Evolutionary conservation across 139 green algal genomes (phyloP).

Genomic region (Chlorella sp.): DNA sequence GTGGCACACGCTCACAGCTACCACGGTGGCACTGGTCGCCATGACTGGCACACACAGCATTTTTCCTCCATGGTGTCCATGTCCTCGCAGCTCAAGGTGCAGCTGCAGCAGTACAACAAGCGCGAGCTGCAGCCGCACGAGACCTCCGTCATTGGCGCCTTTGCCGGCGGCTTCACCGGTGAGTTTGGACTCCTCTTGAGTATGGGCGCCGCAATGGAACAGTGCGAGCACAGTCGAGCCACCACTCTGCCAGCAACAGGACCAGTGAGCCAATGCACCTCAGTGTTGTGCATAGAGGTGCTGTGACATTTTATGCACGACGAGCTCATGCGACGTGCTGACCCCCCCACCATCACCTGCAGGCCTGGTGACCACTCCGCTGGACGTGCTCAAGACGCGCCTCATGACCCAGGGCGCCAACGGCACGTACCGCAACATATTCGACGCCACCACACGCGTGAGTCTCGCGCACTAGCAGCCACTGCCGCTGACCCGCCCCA

Average conservation of each 20-base stretch:
- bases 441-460: constrained; percentile 45
- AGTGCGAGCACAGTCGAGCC: too few relatives aligned
- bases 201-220: too few relatives aligned
- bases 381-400: constrained; percentile 92
- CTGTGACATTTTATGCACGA: too few relatives aligned
- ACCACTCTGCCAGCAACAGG: too few relatives aligned
- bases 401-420: constrained; percentile 82
- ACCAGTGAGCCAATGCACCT: too few relatives aligned
- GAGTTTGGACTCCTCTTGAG: too few relatives aligned
- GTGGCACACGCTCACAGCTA: neutral
- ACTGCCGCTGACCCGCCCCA: too few relatives aligned
- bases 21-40: neutral
- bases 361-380: constrained; percentile 80
- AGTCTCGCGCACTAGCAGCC: too few relatives aligned
- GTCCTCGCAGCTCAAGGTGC: constrained; percentile 18
- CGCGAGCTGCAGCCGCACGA: constrained; percentile 62
- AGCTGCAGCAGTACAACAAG: constrained; percentile 3
- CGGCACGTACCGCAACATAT: constrained; percentile 49
- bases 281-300: too few relatives aligned
- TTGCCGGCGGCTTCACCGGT: constrained; percentile 77
- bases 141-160: constrained; percentile 61
- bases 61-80: neutral
- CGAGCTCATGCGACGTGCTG: too few relatives aligned
- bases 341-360: too few relatives aligned
- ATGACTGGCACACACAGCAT: neutral